phyloP scores from a whole-genome alignment of 2,329 filamentous ascomycete genomes.

The Ceratocystis variospora region DNA sequence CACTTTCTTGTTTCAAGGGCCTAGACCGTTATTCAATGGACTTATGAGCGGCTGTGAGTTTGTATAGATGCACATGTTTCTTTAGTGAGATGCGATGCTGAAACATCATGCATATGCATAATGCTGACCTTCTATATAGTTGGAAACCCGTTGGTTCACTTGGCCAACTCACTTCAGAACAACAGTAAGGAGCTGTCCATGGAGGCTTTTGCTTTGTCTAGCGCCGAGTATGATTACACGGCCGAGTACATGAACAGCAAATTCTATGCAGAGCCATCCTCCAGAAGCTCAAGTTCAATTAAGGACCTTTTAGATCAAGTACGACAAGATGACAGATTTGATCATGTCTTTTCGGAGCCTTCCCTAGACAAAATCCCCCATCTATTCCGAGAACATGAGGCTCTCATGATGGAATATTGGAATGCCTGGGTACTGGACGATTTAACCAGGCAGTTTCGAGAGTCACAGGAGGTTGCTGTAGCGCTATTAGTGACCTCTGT shows the following conservation, averaged over 20 bases:
- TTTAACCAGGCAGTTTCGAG: constrained; percentile 59
- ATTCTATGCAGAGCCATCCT: constrained; percentile 51
- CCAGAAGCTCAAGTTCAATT: constrained; percentile 47
- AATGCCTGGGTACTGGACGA: constrained; percentile 60
- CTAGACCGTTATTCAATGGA: constrained; percentile 67
- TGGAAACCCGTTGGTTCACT: constrained; percentile 82
- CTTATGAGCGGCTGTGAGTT: constrained; percentile 63
- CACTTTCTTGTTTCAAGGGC: constrained; percentile 61
- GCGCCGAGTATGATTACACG: constrained; percentile 43
- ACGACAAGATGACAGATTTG: constrained; percentile 53
- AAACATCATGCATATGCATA: background rate
- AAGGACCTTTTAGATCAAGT: constrained; percentile 60
- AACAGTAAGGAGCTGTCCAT: constrained; percentile 74
- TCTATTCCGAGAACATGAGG: constrained; percentile 56
- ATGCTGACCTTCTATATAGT: constrained; percentile 36
- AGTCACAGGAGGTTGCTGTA: constrained; percentile 50
- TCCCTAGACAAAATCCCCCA: constrained; percentile 46
- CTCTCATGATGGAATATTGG: constrained; percentile 72
- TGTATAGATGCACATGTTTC: background rate
- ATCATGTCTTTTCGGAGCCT: constrained; percentile 46
- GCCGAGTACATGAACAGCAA: constrained; percentile 59
- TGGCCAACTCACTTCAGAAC: constrained; percentile 87
- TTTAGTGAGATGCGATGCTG: background rate
- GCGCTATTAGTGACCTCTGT: constrained; percentile 50
- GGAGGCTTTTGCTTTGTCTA: constrained; percentile 64